Conservation (phyloP, 768 basidiomycete species). For the Porpolomopsis calyptriformis region DNA sequence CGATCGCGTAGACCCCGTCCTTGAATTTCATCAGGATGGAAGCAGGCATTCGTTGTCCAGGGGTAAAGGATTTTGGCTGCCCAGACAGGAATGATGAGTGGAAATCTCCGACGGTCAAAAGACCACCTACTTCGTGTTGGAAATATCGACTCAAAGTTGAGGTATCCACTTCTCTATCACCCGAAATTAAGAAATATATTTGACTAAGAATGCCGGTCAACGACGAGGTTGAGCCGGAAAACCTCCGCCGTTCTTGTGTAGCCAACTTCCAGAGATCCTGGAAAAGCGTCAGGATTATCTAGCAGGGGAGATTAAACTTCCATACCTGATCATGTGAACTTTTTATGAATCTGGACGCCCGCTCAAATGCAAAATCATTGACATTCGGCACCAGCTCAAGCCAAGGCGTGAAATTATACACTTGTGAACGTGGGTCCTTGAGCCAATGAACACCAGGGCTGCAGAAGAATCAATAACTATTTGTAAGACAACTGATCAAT, state of each 20-base stretch:
- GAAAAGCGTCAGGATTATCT: slow-evolving; percentile 1
- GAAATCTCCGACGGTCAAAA: background rate
- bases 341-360: slow-evolving; percentile 59
- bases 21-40: slow-evolving; percentile 56
- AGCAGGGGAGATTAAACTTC: background rate
- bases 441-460: slow-evolving; percentile 89
- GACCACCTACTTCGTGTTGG: slow-evolving; percentile 38
- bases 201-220: slow-evolving; percentile 76
- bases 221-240: slow-evolving; percentile 85
- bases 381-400: slow-evolving; percentile 68
- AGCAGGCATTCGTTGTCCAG: slow-evolving; percentile 69
- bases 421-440: slow-evolving; percentile 72
- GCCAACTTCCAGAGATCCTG: slow-evolving; percentile 63
- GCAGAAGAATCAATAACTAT: slow-evolving; percentile 6
- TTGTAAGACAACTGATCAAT: background rate
- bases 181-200: slow-evolving; percentile 80
- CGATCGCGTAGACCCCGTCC: slow-evolving; percentile 59
- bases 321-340: slow-evolving; percentile 69
- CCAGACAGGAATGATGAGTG: background rate
- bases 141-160: slow-evolving; percentile 52
- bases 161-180: slow-evolving; percentile 55
- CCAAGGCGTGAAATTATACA: slow-evolving; percentile 74
- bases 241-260: slow-evolving; percentile 43
- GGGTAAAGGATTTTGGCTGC: slow-evolving; percentile 47
- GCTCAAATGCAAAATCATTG: slow-evolving; percentile 76